Evolutionary conservation across 257 asterid genomes (phyloP).

Genomic region (Solanum phureja): DNA sequence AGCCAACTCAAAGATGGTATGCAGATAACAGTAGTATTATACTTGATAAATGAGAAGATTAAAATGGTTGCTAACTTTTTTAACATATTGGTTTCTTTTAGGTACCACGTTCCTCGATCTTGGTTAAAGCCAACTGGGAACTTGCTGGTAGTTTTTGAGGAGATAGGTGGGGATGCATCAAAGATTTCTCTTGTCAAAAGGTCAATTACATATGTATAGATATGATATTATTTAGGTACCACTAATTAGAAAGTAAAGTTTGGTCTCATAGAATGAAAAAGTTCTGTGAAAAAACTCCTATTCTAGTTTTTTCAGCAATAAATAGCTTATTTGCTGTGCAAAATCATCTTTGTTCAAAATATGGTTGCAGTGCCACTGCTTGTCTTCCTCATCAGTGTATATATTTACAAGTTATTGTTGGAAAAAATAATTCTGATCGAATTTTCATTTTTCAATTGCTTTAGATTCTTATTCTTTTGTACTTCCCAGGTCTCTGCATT

Average conservation of each 20-base stretch:
- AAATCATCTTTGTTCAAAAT: neutral
- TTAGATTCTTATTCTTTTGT: neutral
- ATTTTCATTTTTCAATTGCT: neutral
- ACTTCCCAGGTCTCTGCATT: neutral
- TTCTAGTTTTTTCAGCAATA: neutral
- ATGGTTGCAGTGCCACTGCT: neutral
- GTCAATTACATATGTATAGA: conserved; percentile 33
- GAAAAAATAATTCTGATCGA: neutral
- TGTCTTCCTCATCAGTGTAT: neutral
- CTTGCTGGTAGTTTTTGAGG: conserved; percentile 71
- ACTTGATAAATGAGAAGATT: neutral
- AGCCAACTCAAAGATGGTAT: conserved; percentile 95
- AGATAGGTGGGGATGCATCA: conserved; percentile 88
- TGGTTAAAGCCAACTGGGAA: conserved; percentile 73
- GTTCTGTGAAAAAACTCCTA: neutral
- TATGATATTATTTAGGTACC: neutral
- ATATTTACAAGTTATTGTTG: neutral
- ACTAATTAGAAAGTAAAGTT: neutral
- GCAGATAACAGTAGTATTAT: neutral
- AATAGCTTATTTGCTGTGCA: neutral
- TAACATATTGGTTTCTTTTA: conserved; percentile 10
- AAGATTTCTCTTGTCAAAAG: conserved; percentile 65
- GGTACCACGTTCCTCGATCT: conserved; percentile 93
- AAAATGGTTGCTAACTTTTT: neutral
- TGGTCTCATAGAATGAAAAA: neutral